Evolutionary conservation across 140 eudicot genomes (phyloP), one percentile per base, ranked within the genome.

Genomic region (Flaveria floridana): DNA sequence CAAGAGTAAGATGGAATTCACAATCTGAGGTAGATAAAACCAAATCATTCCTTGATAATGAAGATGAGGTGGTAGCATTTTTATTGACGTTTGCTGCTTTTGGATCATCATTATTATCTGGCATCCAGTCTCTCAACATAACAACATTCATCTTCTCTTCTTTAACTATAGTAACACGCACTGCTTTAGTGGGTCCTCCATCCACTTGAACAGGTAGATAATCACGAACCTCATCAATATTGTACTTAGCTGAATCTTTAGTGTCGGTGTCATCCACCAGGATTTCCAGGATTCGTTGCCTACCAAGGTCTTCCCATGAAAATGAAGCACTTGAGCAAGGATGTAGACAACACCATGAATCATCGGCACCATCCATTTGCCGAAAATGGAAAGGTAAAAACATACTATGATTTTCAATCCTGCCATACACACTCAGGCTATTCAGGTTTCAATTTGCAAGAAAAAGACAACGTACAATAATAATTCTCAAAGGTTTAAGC

Each of bases 301-400:
- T 88, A 53, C 97, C 97, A 81, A 95, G 88, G 82, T 95, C 97
- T 86, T 95, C 99, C 99, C 99, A 95, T 51, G 85, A 74, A 88
- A 87, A 95, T 19, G 97, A 78, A 57, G 95, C 82, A 65, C 92
- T 86, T 77, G 97, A 75, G 80, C 82, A 88, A 16, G 97, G 97
- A 59, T 76, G 95, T 64, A 95, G 87, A 57, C 80, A 80, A 58
- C 72, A 68, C 99, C 97, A 95, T 25, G 99, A 95, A 65, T 88
- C 87, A 70, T 79, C 83, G 42, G 77, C 72, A 51, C 99, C 92
- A 73, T 87, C 92, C 19, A 76, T 84, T 89, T 95, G 99, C 81
- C 97, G 99, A 68, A 87, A 85, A 79, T 76, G 91, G 52, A 95
- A 79, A 14, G 97, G 89, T 72, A 91, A 66, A 72, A 87, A 84